Evolutionary conservation across 169 alveolate genomes (phyloP), one percentile per base, ranked within the genome.

Genomic region (Plasmodium vivax): DNA sequence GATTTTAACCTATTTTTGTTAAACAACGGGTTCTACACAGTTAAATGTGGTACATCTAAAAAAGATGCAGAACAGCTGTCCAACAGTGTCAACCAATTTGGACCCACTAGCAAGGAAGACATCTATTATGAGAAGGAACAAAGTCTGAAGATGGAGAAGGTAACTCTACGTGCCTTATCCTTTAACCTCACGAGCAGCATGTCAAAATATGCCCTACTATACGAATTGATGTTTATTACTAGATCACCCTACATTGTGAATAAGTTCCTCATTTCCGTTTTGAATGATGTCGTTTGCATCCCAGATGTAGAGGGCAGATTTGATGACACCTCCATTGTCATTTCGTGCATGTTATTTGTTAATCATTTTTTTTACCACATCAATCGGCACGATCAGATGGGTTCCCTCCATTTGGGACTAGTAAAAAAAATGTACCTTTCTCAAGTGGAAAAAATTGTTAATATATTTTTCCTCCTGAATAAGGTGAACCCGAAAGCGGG

Each of bases 401-500:
- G 45, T 34, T 79, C 87, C 12, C 56, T 19, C 16, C 72, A 30
- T 30, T 41, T 79, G 32, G 38, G 6, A n/a, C 1, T 58, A 32
- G 27, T 79, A 12, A 88, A 77, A 88, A 77, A 79, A 19, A 56
- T 58, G 19, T 88, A 88, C 27, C 19, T 72, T 27, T 38, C 19
- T 41, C 90, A 88, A 88, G 94, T 88, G 12, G 83, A 88, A 79
- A 88, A 88, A 88, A 88, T 88, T 88, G 51, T 88, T 8, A 88
- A 88, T 32, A 41, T 88, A 16, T 88, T 88, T 88, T 38, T 79
- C 9, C 87, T 79, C 51, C 58, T 88, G 72, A 56, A 68, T 8
- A 79, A 74, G 58, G 45, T 12, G 43, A 88, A 62, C 73, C 75
- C 34, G 6, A 38, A 41, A 23, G 56, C 82, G 2, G 83, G 47